Evolutionary conservation across 352 stramenopile genomes (phyloP).

Genomic region (Saprolegnia diclina): DNA sequence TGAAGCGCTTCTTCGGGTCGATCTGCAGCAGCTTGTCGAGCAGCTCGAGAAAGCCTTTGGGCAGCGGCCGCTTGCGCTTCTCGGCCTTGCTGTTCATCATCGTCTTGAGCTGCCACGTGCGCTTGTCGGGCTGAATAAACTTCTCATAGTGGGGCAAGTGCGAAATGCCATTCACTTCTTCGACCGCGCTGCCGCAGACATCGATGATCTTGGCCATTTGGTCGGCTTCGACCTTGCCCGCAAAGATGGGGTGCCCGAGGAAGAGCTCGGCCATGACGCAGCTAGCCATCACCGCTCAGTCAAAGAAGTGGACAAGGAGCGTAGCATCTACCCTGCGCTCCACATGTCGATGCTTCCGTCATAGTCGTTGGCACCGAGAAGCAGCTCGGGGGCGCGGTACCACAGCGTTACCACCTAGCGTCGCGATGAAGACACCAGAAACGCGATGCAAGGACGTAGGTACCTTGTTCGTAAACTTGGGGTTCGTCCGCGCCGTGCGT

Average conservation of each 20-base stretch:
- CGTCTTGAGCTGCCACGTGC: conserved; percentile 53
- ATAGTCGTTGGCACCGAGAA: conserved; percentile 90
- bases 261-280: conserved; percentile 85
- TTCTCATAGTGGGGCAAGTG: conserved; percentile 75
- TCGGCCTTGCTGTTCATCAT: conserved; percentile 69
- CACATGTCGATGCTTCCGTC: conserved; percentile 93
- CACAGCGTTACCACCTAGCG: conserved; percentile 89
- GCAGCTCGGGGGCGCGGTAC: conserved; percentile 92
- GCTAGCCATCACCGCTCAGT: conserved; percentile 3
- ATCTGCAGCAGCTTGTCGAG: conserved; percentile 92
- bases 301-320: not conserved
- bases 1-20: conserved; percentile 92
- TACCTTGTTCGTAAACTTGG: conserved; percentile 90
- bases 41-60: conserved; percentile 86
- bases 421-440: not conserved
- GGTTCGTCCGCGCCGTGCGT: conserved; percentile 69
- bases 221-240: conserved; percentile 81
- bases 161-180: conserved; percentile 77
- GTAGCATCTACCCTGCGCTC: conserved; percentile 72
- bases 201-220: conserved; percentile 87
- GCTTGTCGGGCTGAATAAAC: conserved; percentile 73
- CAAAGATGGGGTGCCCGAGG: conserved; percentile 78
- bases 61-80: conserved; percentile 68
- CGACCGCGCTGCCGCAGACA: conserved; percentile 75
- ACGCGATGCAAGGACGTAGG: not conserved